phyloP scores from a whole-genome alignment of 2,329 filamentous ascomycete genomes.

The Fusarium austroafricanum region DNA sequence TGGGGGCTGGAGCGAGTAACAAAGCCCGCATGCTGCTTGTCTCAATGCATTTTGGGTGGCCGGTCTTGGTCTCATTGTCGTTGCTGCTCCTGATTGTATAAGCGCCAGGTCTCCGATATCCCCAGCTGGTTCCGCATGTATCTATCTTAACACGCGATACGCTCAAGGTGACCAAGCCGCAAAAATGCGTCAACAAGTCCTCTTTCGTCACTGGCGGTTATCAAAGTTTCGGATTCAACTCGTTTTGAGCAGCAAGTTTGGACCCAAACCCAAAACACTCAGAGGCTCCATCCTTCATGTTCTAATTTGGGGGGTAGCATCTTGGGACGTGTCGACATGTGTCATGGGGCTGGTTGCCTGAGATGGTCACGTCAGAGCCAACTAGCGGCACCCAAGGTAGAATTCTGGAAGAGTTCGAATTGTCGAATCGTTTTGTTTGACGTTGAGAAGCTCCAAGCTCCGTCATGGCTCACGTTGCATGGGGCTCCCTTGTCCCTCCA shows the following conservation, averaged over 20 bases:
- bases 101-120: conserved; percentile 10
- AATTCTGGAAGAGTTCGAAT: conserved; percentile 49
- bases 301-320: conserved; percentile 31
- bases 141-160: conserved; percentile 35
- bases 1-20: background rate
- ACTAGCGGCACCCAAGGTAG: conserved; percentile 39
- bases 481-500: conserved; percentile 38
- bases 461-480: conserved; percentile 36
- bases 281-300: conserved; percentile 16
- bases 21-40: conserved; percentile 9
- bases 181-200: conserved; percentile 2
- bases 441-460: conserved; percentile 34
- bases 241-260: conserved; percentile 14
- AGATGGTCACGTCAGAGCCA: conserved; percentile 43
- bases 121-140: conserved; percentile 7
- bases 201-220: conserved; percentile 31
- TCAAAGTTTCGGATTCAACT: conserved; percentile 28
- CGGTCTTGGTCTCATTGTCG: background rate
- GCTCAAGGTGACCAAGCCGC: conserved; percentile 6
- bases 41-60: conserved; percentile 1
- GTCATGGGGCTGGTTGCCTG: conserved; percentile 42
- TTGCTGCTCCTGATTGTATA: background rate
- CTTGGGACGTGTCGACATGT: conserved; percentile 35
- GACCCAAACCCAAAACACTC: conserved; percentile 15
- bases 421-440: conserved; percentile 43